These are phyloP conservation scores for Talaromyces sp. DNA, from an alignment of 2,329 filamentous ascomycete genomes.

Conservation along the genomic window DNA sequence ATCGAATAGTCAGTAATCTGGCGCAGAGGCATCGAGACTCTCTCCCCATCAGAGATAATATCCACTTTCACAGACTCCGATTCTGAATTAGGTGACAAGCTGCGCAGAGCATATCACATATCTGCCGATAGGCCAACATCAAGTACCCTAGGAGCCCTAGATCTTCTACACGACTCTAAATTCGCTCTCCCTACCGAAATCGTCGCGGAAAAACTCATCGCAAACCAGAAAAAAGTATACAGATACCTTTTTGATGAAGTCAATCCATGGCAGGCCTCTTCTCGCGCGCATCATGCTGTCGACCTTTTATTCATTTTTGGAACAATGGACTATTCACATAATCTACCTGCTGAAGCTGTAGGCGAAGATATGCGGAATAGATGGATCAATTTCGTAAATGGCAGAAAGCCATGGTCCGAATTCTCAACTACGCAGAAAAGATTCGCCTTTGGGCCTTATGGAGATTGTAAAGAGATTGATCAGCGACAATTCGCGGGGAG, in stretches of 20 bases:
- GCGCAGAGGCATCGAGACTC: conserved; percentile 42
- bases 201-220: conserved; percentile 26
- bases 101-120: conserved; percentile 44
- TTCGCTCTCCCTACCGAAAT: conserved; percentile 32
- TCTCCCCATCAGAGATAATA: conserved; percentile 33
- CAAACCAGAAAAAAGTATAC: conserved; percentile 31
- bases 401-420: conserved; percentile 35
- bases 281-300: conserved; percentile 47
- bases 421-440: conserved; percentile 18
- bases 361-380: conserved; percentile 38
- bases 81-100: conserved; percentile 27
- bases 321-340: conserved; percentile 37
- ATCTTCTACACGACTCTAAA: conserved; percentile 32
- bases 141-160: conserved; percentile 40
- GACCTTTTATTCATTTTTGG: conserved; percentile 47
- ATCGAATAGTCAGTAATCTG: conserved; percentile 42
- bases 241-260: conserved; percentile 45
- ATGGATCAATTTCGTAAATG: conserved; percentile 42
- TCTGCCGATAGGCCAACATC: conserved; percentile 38
- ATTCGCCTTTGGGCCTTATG: conserved; percentile 43
- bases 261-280: conserved; percentile 49
- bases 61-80: conserved; percentile 31
- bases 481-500: conserved; percentile 32
- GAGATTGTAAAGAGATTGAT: conserved; percentile 32
- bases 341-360: conserved; percentile 31